Conservation (phyloP, 1,139 yeast genomes). For the Nakaseomyces kungkrabaensis region DNA sequence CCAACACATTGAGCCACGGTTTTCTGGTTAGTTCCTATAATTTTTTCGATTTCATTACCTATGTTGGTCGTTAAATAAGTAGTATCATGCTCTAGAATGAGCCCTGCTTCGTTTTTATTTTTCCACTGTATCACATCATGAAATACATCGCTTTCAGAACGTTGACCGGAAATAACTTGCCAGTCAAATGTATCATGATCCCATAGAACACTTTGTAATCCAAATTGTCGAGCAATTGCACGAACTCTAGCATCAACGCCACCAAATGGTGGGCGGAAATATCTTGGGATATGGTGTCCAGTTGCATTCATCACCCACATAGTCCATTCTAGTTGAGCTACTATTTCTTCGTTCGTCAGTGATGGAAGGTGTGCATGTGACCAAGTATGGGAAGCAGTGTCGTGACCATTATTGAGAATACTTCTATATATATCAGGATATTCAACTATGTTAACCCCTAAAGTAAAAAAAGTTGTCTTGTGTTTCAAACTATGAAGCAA, state of each 20-base stretch:
- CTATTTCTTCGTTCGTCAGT: constrained; percentile 64
- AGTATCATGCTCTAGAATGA: constrained; percentile 81
- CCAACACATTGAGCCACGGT: constrained; percentile 82
- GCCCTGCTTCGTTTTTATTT: constrained; percentile 38
- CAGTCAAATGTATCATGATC: constrained; percentile 88
- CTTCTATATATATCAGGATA: constrained; percentile 63
- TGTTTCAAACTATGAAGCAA: constrained; percentile 44
- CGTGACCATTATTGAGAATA: constrained; percentile 55
- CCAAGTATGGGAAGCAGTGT: constrained; percentile 89
- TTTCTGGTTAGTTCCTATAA: constrained; percentile 48
- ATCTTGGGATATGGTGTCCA: constrained; percentile 76
- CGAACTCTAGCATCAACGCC: constrained; percentile 84
- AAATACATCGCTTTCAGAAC: constrained; percentile 43
- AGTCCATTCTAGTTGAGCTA: constrained; percentile 90
- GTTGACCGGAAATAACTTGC: constrained; percentile 43
- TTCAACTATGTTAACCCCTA: constrained; percentile 71
- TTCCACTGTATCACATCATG: constrained; percentile 49
- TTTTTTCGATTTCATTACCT: constrained; percentile 47
- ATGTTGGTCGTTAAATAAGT: constrained; percentile 55
- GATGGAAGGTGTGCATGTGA: constrained; percentile 78
- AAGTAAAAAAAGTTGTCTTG: constrained; percentile 69
- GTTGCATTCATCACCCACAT: constrained; percentile 98
- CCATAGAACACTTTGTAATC: constrained; percentile 85
- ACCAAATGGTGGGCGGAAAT: constrained; percentile 95
- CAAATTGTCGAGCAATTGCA: constrained; percentile 70